phyloP scores from a whole-genome alignment of 306 rosid species.

The Betula pendula region DNA sequence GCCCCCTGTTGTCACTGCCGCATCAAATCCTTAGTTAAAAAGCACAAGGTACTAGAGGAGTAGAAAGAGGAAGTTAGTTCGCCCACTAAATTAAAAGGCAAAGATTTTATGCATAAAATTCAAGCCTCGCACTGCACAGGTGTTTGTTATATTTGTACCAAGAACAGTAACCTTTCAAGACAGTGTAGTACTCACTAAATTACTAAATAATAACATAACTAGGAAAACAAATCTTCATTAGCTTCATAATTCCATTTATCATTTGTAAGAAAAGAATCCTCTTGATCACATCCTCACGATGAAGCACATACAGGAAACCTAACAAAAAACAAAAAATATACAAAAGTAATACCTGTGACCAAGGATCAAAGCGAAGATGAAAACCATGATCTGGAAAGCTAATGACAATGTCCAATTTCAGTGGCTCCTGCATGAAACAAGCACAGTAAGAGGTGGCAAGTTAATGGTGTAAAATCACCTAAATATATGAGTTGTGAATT shows the following conservation, averaged over 20 bases:
- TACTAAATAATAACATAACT: neutral
- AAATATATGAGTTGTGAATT: neutral
- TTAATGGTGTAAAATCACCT: neutral
- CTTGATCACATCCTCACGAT: neutral
- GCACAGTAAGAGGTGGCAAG: slow-evolving; percentile 9
- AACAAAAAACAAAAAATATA: neutral
- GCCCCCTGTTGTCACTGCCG: neutral
- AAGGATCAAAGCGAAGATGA: slow-evolving; percentile 96
- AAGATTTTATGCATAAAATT: neutral
- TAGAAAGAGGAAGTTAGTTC: neutral
- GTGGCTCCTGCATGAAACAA: slow-evolving; percentile 64
- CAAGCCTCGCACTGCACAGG: neutral
- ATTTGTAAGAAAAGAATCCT: neutral
- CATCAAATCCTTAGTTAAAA: neutral
- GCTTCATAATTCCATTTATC: neutral
- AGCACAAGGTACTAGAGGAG: neutral
- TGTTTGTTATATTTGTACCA: neutral
- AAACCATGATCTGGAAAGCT: slow-evolving; percentile 98
- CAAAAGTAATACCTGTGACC: slow-evolving; percentile 76
- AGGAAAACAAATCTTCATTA: neutral
- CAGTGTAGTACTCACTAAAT: neutral
- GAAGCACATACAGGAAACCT: neutral
- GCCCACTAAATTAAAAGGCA: neutral
- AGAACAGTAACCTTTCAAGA: neutral
- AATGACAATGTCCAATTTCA: slow-evolving; percentile 83